phyloP scores from a whole-genome alignment of 2,329 filamentous ascomycete genomes.

The Trichoderma pleuroti region DNA sequence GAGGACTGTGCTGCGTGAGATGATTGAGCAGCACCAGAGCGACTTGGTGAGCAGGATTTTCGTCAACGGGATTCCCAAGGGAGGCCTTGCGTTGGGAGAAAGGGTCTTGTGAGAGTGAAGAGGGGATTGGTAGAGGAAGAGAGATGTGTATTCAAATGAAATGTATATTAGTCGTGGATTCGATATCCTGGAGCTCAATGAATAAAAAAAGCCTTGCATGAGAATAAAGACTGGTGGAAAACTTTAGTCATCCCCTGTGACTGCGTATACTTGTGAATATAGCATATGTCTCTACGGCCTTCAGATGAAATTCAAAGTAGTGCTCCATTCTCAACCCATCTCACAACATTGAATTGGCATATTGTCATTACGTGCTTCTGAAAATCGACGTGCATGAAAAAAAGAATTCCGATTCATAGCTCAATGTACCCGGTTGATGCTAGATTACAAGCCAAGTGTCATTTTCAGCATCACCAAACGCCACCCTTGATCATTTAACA shows the following conservation, averaged over 20 bases:
- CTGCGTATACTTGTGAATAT: background rate
- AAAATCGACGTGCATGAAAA: background rate
- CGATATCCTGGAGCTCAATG: background rate
- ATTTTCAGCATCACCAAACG: slow-evolving; percentile 18
- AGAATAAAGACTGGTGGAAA: background rate
- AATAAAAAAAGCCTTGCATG: background rate
- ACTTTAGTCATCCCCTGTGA: background rate
- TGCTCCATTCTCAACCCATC: background rate
- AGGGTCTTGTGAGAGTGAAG: slow-evolving; percentile 33
- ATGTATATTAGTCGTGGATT: slow-evolving; percentile 10
- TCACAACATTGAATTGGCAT: background rate
- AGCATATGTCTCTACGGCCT: background rate
- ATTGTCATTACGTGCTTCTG: background rate
- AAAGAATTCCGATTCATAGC: slow-evolving; percentile 13
- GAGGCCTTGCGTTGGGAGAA: slow-evolving; percentile 37
- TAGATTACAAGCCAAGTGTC: slow-evolving; percentile 16
- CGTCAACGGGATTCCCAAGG: slow-evolving; percentile 39
- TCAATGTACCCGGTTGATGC: slow-evolving; percentile 15
- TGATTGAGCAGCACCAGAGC: slow-evolving; percentile 69
- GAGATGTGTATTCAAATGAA: background rate
- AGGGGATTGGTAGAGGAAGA: background rate
- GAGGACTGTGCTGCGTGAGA: slow-evolving; percentile 69
- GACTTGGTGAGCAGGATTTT: slow-evolving; percentile 54
- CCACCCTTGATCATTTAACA: slow-evolving; percentile 15
- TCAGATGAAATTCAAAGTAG: background rate